Percentiles rank a stretch among this genome's conserved stretches.
phyloP scores from a whole-genome alignment of 352 stramenopile genomes.

The Phytophthora crassamura region DNA sequence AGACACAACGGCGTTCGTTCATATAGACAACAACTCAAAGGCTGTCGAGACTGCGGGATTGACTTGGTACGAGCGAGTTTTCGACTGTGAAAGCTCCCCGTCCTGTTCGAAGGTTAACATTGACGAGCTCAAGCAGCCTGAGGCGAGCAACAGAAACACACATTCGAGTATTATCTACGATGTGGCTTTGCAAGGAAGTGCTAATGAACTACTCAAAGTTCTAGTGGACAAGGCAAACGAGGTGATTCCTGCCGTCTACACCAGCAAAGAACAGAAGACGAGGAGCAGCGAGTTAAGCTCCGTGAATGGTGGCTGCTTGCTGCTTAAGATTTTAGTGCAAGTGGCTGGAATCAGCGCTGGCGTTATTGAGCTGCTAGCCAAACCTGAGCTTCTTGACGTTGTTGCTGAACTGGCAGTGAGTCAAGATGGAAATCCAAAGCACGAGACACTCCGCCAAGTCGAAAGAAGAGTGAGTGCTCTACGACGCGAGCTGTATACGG shows the following conservation, averaged over 20 bases:
- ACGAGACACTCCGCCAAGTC: conserved; percentile 41
- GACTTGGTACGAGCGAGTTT: conserved; percentile 32
- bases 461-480: conserved; percentile 53
- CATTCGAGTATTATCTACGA: conserved; percentile 19
- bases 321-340: conserved; percentile 36
- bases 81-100: conserved; percentile 9
- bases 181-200: too few relatives aligned
- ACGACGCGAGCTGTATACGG: conserved; percentile 53
- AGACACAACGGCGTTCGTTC: conserved; percentile 26
- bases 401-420: conserved; percentile 20
- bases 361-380: conserved; percentile 19
- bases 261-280: not conserved
- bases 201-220: not conserved
- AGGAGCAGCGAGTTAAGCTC: not conserved
- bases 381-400: conserved; percentile 17
- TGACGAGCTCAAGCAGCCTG: conserved; percentile 29
- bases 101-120: conserved; percentile 29
- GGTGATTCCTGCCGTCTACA: conserved; percentile 23
- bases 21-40: conserved; percentile 5
- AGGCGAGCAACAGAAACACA: conserved; percentile 2
- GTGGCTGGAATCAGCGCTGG: conserved; percentile 16
- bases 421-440: conserved; percentile 31
- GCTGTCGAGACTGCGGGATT: not conserved
- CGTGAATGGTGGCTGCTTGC: conserved; percentile 20
- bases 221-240: conserved; percentile 33